Evolutionary conservation across 176 grass and related monocot species (phyloP).

Genomic region (Hyparrhenia diplandra): DNA sequence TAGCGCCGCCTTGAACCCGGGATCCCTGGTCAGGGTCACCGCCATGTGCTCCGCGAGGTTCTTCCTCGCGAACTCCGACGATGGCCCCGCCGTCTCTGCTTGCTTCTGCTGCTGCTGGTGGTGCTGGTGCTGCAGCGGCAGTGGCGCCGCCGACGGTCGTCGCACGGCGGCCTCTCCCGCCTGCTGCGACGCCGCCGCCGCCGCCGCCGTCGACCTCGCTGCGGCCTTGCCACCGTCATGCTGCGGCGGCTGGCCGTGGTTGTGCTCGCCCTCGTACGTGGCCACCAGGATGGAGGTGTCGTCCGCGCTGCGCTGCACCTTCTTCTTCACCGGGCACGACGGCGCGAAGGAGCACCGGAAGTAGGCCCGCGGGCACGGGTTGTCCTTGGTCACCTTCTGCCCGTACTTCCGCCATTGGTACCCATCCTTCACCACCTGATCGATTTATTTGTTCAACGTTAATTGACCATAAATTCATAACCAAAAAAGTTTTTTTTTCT

Average conservation of each 20-base stretch:
- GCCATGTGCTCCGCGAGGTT: constrained; percentile 83
- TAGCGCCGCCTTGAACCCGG: constrained; percentile 69
- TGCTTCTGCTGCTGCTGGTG: not conserved
- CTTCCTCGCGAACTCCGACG: constrained; percentile 21
- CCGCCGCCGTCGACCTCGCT: not conserved
- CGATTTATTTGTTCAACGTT: not conserved
- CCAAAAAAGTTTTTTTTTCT: no score
- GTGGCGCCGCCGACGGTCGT: not conserved
- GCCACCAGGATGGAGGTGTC: constrained; percentile 62
- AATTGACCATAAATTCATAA: not conserved
- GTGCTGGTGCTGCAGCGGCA: not conserved
- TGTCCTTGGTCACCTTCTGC: constrained; percentile 94
- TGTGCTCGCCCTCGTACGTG: constrained; percentile 94
- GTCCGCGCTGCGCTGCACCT: constrained; percentile 87
- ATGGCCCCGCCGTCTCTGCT: not conserved
- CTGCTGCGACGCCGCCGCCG: no score
- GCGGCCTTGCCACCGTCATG: constrained; percentile 8
- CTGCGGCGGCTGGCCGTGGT: constrained; percentile 47
- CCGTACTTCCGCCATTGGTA: constrained; percentile 96
- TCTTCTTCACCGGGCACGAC: constrained; percentile 81
- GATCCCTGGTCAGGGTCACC: constrained; percentile 59
- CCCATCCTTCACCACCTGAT: constrained; percentile 80
- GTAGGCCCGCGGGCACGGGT: constrained; percentile 84
- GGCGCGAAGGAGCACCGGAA: constrained; percentile 86
- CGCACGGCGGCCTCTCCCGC: not conserved